Percentiles rank a stretch among this genome's conserved stretches.
These are phyloP conservation scores for Astragalus glycyphyllos DNA, from an alignment of 306 rosid genomes.

Conservation along the genomic window DNA sequence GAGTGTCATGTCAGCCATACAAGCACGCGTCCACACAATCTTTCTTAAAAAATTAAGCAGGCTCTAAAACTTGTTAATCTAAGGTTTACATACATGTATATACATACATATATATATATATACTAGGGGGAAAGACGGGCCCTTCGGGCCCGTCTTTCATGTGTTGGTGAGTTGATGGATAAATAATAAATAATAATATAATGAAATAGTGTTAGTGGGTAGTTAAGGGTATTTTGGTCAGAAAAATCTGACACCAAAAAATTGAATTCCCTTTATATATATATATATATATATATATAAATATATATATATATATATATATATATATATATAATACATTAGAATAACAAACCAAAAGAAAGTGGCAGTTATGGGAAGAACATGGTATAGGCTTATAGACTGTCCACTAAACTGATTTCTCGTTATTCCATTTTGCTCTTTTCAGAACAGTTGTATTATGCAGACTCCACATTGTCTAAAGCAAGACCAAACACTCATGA, in stretches of 20 bases:
- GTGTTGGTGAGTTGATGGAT: too few relatives aligned
- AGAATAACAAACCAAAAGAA: constrained; percentile 42
- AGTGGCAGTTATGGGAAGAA: constrained; percentile 69
- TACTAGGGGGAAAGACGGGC: too few relatives aligned
- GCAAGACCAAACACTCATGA: constrained; percentile 47
- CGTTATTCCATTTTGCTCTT: constrained; percentile 57
- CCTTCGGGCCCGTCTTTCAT: too few relatives aligned
- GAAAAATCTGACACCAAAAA: too few relatives aligned
- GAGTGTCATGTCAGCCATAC: too few relatives aligned
- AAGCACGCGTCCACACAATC: too few relatives aligned
- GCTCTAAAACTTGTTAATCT: constrained; percentile 24
- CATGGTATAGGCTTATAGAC: constrained; percentile 53
- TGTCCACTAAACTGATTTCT: constrained; percentile 46
- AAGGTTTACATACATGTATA: background rate
- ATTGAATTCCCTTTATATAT: too few relatives aligned
- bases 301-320: background rate
- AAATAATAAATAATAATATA: too few relatives aligned
- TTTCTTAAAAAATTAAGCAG: background rate
- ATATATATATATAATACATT: background rate
- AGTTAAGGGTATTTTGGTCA: too few relatives aligned
- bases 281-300: background rate
- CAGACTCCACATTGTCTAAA: constrained; percentile 55
- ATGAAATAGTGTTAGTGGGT: too few relatives aligned
- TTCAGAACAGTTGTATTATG: constrained; percentile 53
- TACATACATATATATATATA: too few relatives aligned